These are phyloP conservation scores for Selenicereus undatus DNA, from an alignment of 148 eudicot species.

Conservation along the genomic window DNA sequence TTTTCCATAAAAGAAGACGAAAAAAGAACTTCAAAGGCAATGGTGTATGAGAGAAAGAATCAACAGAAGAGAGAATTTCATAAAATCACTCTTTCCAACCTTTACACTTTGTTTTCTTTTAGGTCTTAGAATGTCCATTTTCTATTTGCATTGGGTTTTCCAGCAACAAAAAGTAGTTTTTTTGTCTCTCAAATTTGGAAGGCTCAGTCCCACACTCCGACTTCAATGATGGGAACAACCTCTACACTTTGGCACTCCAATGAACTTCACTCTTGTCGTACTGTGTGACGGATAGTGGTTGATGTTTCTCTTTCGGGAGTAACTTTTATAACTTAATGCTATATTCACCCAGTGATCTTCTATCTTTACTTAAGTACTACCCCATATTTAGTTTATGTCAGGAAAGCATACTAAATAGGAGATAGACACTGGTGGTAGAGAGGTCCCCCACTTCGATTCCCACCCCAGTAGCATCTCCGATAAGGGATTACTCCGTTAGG, in stretches of 20 bases:
- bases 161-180: no score
- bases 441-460: neutral
- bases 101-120: no score
- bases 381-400: neutral
- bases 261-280: neutral
- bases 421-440: neutral
- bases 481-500: slow-evolving; percentile 19
- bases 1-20: no score
- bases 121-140: no score
- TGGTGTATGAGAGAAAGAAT: no score
- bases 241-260: neutral
- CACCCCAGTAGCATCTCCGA: slow-evolving; percentile 16
- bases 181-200: neutral
- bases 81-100: no score
- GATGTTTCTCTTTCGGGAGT: neutral
- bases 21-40: no score
- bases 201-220: neutral
- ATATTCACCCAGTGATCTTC: neutral
- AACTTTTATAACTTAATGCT: neutral
- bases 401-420: neutral
- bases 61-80: no score
- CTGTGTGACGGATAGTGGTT: neutral
- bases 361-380: neutral
- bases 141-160: no score
- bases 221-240: neutral